Percentiles rank a stretch among this genome's conserved stretches.
Evolutionary conservation across 352 stramenopile genomes (phyloP).

Genomic region (Nothophytophthora sp.): DNA sequence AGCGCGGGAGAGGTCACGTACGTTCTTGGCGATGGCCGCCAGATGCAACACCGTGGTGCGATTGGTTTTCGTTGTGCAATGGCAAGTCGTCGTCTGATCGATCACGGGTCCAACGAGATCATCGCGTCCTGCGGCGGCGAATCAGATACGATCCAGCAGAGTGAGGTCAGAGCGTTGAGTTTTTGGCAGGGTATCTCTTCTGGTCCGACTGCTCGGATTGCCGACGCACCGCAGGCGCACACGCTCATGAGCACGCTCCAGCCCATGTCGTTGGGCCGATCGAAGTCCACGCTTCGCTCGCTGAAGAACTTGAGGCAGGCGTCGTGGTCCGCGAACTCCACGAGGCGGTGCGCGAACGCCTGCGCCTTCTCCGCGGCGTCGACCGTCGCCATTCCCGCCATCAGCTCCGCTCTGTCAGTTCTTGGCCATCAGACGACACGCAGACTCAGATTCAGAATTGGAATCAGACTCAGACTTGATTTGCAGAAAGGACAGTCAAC

Average conservation of each 20-base stretch:
- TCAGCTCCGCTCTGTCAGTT: background rate
- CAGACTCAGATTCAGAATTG: background rate
- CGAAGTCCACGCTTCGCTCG: slow-evolving; percentile 62
- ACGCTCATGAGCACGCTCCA: slow-evolving; percentile 85
- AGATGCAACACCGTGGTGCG: slow-evolving; percentile 79
- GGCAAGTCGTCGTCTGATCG: slow-evolving; percentile 59
- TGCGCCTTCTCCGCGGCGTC: slow-evolving; percentile 33
- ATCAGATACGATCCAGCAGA: background rate
- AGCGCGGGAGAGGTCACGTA: slow-evolving; percentile 18
- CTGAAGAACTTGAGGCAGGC: slow-evolving; percentile 60
- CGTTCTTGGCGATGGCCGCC: slow-evolving; percentile 72
- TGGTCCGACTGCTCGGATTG: background rate
- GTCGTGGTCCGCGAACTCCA: slow-evolving; percentile 70
- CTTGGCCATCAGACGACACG: background rate
- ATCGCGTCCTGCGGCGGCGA: slow-evolving; percentile 42
- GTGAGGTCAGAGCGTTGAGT: background rate
- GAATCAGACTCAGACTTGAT: background rate
- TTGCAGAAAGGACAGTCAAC: background rate
- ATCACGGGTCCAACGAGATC: slow-evolving; percentile 60
- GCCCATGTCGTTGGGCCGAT: slow-evolving; percentile 54
- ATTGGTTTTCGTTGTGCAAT: slow-evolving; percentile 60
- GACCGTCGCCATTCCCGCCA: background rate
- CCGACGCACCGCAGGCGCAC: slow-evolving; percentile 57
- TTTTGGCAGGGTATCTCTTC: background rate
- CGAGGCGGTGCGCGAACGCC: slow-evolving; percentile 72